Percentiles rank a stretch among this genome's conserved stretches.
Evolutionary conservation across 2,329 filamentous ascomycete species (phyloP).

Genomic region (Cadophora luteo-olivacea): DNA sequence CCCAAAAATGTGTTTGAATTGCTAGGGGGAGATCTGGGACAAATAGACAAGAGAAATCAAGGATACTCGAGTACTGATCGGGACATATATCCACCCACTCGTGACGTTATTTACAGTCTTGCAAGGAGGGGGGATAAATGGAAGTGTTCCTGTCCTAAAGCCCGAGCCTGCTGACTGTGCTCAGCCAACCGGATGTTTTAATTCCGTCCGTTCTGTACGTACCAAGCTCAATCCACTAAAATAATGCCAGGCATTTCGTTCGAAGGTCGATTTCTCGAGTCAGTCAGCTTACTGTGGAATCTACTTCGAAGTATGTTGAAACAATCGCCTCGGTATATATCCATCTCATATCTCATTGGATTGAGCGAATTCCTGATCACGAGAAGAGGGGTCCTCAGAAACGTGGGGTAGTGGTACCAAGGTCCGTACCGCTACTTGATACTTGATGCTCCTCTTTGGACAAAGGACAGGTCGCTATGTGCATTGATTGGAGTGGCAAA

Average conservation of each 20-base stretch:
- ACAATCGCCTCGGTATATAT: not conserved
- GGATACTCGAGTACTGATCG: conserved; percentile 4
- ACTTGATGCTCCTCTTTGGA: not conserved
- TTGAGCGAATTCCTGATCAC: not conserved
- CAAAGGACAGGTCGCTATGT: not conserved
- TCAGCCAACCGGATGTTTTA: conserved; percentile 21
- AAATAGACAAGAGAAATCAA: conserved; percentile 4
- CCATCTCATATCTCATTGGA: not conserved
- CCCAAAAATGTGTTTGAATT: not conserved
- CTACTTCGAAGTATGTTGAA: not conserved
- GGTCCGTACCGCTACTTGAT: not conserved
- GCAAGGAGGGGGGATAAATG: conserved; percentile 17
- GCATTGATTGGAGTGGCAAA: not conserved
- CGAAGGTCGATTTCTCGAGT: not conserved
- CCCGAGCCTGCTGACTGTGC: conserved; percentile 16
- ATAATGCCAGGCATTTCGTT: not conserved
- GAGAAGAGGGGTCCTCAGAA: not conserved
- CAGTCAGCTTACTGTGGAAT: not conserved
- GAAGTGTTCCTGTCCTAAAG: conserved; percentile 4
- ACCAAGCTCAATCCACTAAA: conserved; percentile 3
- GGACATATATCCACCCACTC: conserved; percentile 14
- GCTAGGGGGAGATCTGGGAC: not conserved
- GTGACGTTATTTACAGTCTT: conserved; percentile 24
- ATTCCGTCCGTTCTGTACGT: conserved; percentile 6
- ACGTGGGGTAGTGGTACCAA: conserved; percentile 9